Evolutionary conservation across 805 yeast genomes (phyloP), one percentile per base, ranked within the genome.

Genomic region (Debaryomyces hansenii): DNA sequence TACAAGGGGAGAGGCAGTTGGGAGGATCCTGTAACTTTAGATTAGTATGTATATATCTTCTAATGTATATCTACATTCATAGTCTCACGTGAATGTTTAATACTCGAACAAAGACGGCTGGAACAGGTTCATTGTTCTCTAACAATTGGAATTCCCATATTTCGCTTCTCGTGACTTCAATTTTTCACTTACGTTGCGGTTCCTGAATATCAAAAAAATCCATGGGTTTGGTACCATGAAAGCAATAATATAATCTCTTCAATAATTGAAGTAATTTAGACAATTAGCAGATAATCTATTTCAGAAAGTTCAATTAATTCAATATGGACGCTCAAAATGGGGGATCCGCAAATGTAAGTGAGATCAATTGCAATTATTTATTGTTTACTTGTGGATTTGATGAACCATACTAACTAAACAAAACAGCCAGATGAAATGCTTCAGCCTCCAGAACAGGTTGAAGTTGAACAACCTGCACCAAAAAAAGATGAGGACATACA

Each of bases 21-120:
- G 71, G 69, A 63, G 28, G 69, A 70, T 44, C 77, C 77, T 4
- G 62, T 70, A 14, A 65, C 66, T 2, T 45, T 71, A 24, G 75
- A 70, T 43, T 69, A 54, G 21, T 31, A 45, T 14, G 28, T 35
- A 45, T 20, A 37, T 40, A 38, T 33, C 37, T 9, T 24, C 7
- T 2, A 24, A 24, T 24, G 27, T 24, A 24, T 24, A 9, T 24
- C 27, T 16, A 16, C 18, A 9, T 24, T 24, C 4, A 24, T 5
- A 9, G 27, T n/a, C 34, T 31, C 34, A 31, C 34, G 34, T 31
- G 34, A n/a, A 31, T 31, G 16, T 31, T 24, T 7, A 24, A 24
- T 21, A 21, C 24, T 21, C 24, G 10, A 24, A 24, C 27, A 24
- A 24, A 24, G 27, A 24, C 27, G 27, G 27, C 27, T 24, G 27